These are phyloP conservation scores for Jimgerdemannia lactiflua DNA, from an alignment of 192 early-diverging fungal species.

Conservation along the genomic window DNA sequence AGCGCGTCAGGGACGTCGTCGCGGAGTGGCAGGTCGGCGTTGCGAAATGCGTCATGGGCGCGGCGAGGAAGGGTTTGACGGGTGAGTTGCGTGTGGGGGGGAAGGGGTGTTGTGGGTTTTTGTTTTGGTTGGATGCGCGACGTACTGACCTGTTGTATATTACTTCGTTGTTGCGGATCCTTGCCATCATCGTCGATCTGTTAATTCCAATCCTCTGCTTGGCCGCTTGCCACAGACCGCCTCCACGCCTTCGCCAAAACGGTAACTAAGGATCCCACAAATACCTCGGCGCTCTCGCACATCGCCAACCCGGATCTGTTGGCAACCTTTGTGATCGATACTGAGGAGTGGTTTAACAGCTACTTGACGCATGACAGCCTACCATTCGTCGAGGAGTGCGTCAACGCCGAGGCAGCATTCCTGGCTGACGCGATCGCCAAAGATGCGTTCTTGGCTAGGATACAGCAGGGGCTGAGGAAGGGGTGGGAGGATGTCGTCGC, in stretches of 20 bases:
- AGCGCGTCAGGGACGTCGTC: slow-evolving; percentile 10
- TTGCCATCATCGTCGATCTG: too few species aligned
- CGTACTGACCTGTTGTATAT: too few species aligned
- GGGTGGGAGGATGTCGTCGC: slow-evolving; percentile 38
- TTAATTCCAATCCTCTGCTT: not conserved
- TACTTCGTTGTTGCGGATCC: too few species aligned
- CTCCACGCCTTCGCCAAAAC: not conserved
- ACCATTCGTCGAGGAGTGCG: slow-evolving; percentile 35
- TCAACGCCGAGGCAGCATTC: slow-evolving; percentile 33
- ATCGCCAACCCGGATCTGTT: slow-evolving; percentile 1
- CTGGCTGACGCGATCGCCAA: slow-evolving; percentile 22
- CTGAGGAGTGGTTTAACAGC: slow-evolving; percentile 21
- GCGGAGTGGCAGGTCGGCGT: slow-evolving; percentile 20
- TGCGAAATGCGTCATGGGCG: slow-evolving; percentile 6
- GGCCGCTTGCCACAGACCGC: not conserved
- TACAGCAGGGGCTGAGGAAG: slow-evolving; percentile 28
- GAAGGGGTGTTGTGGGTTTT: not conserved
- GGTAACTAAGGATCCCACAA: not conserved
- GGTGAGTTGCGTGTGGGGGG: not conserved
- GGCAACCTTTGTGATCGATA: slow-evolving; percentile 25
- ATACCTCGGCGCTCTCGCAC: not conserved
- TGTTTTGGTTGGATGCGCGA: not conserved
- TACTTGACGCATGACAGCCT: slow-evolving; percentile 31
- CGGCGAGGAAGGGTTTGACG: slow-evolving; percentile 4
- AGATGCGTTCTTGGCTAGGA: slow-evolving; percentile 24